phyloP scores from a whole-genome alignment of 202 grass and related monocot genomes.

The Schoenoplectus triqueter region DNA sequence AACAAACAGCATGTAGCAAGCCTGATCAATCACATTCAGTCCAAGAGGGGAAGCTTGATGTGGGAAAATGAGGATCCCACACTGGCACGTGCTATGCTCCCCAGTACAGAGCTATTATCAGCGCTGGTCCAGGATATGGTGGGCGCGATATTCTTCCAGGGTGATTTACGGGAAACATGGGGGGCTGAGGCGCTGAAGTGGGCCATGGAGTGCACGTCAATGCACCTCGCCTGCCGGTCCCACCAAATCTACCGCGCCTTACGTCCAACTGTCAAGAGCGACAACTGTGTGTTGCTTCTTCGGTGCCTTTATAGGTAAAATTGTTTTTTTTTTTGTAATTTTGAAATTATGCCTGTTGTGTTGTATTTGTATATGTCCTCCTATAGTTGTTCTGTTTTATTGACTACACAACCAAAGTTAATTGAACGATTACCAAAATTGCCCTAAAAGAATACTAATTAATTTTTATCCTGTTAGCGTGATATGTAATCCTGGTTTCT shows the following conservation, averaged over 20 bases:
- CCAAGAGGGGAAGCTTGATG: slow-evolving; percentile 97
- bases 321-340: not conserved
- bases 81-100: slow-evolving; percentile 71
- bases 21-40: slow-evolving; percentile 97
- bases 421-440: not conserved
- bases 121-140: slow-evolving; percentile 98
- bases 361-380: slow-evolving; percentile 2
- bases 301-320: slow-evolving; percentile 64
- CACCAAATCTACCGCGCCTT: slow-evolving; percentile 96
- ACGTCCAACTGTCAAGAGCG: slow-evolving; percentile 83
- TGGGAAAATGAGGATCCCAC: slow-evolving; percentile 99
- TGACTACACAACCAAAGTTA: slow-evolving; percentile 1
- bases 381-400: slow-evolving; percentile 2
- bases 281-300: slow-evolving; percentile 88
- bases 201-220: slow-evolving; percentile 98
- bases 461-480: not conserved
- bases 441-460: slow-evolving; percentile 9
- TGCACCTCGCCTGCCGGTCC: slow-evolving; percentile 83
- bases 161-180: slow-evolving; percentile 96
- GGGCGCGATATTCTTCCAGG: slow-evolving; percentile 97
- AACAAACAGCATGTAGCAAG: slow-evolving; percentile 97
- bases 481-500: slow-evolving; percentile 15
- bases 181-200: slow-evolving; percentile 95
- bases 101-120: slow-evolving; percentile 77
- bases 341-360: not conserved